Conservation (phyloP, 2,329 filamentous ascomycete genomes). For the Rhynchosporium agropyri region DNA sequence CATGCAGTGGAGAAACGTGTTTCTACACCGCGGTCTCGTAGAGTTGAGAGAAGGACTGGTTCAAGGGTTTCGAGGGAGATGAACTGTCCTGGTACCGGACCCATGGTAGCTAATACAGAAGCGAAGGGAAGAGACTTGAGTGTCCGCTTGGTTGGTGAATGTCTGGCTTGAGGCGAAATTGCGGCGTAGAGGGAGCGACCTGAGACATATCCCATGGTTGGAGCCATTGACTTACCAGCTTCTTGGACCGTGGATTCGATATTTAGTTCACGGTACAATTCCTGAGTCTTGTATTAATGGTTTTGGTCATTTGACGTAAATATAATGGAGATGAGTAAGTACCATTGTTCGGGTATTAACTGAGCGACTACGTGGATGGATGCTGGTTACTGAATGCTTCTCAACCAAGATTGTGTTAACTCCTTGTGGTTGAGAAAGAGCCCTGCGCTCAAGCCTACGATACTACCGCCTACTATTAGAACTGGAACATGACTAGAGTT, state of each 20-base stretch:
- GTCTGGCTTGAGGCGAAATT: constrained; percentile 21
- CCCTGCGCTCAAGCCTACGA: constrained; percentile 46
- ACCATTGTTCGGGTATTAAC: constrained; percentile 45
- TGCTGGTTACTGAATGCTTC: constrained; percentile 42
- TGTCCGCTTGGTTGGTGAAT: not conserved
- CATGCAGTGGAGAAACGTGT: constrained; percentile 43
- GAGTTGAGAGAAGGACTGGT: constrained; percentile 43
- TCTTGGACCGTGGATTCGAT: constrained; percentile 35
- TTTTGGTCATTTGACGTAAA: not conserved
- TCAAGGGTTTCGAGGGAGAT: constrained; percentile 46
- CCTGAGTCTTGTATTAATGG: constrained; percentile 22
- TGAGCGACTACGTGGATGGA: constrained; percentile 45
- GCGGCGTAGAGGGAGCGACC: constrained; percentile 30
- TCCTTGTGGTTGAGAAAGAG: constrained; percentile 43
- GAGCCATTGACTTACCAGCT: constrained; percentile 32
- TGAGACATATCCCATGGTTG: constrained; percentile 29
- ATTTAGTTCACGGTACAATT: constrained; percentile 42
- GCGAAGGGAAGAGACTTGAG: constrained; percentile 8
- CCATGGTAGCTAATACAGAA: not conserved
- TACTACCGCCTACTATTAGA: constrained; percentile 46
- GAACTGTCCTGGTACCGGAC: constrained; percentile 2
- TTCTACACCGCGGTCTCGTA: constrained; percentile 43
- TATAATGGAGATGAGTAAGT: not conserved
- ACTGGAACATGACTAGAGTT: not conserved
- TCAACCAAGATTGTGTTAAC: constrained; percentile 45